A percentile compares a stretch with the other conserved stretches of the same genome.
phyloP scores from a whole-genome alignment of 2,329 filamentous ascomycete genomes.

The Exserohilum turcica region DNA sequence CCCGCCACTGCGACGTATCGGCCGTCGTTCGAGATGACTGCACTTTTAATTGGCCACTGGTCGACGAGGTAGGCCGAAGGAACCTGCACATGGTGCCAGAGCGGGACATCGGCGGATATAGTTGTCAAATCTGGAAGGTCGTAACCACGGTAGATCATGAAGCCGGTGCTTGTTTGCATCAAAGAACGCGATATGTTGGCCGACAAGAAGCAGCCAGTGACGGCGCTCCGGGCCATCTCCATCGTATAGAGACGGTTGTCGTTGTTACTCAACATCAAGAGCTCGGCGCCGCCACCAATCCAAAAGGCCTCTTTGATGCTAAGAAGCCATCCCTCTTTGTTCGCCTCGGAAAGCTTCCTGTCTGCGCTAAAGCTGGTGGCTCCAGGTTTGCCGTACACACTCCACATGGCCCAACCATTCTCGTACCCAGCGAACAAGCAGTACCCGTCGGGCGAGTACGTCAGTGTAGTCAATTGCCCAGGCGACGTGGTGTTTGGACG shows the following conservation, averaged over 20 bases:
- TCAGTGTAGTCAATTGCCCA: conserved; percentile 74
- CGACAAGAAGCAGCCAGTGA: conserved; percentile 87
- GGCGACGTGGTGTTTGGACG: conserved; percentile 71
- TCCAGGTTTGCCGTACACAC: conserved; percentile 90
- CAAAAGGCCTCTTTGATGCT: conserved; percentile 80
- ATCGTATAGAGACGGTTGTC: conserved; percentile 84
- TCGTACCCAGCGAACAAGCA: conserved; percentile 94
- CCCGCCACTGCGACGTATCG: conserved; percentile 97
- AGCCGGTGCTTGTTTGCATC: conserved; percentile 82
- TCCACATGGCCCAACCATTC: conserved; percentile 94
- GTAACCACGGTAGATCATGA: conserved; percentile 93
- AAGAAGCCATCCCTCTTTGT: conserved; percentile 82
- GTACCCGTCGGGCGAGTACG: conserved; percentile 93
- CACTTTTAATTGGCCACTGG: conserved; percentile 90
- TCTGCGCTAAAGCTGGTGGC: conserved; percentile 82
- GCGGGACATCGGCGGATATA: conserved; percentile 85
- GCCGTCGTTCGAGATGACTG: conserved; percentile 88
- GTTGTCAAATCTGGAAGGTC: conserved; percentile 88
- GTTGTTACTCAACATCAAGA: conserved; percentile 72
- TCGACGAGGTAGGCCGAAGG: conserved; percentile 83
- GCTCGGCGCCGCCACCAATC: conserved; percentile 85
- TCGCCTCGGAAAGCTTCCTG: conserved; percentile 64
- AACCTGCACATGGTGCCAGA: conserved; percentile 94
- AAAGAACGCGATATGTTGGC: conserved; percentile 89
- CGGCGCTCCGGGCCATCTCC: conserved; percentile 92